phyloP scores from a whole-genome alignment of 257 asterid genomes.

The Orobanche coerulescens region DNA sequence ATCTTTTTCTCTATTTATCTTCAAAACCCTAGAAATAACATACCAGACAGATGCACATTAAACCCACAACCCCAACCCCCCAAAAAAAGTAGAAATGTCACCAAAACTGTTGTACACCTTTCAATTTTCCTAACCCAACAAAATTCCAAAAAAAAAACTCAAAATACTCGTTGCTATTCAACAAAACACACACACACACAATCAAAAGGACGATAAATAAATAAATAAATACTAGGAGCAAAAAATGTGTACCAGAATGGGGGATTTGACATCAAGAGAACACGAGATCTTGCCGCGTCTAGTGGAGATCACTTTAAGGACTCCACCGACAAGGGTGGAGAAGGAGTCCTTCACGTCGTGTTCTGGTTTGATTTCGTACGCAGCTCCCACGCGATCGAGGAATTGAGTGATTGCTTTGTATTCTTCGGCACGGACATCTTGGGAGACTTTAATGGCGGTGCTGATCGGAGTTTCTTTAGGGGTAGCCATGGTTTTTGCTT shows the following conservation, averaged over 20 bases:
- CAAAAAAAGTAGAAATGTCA: background rate
- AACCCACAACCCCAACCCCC: too few species aligned
- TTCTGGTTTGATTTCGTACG: slow-evolving; percentile 27
- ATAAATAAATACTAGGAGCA: background rate
- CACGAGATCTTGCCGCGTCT: slow-evolving; percentile 68
- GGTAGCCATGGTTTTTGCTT: slow-evolving; percentile 10
- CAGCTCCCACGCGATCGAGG: slow-evolving; percentile 23
- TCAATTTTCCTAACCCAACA: too few species aligned
- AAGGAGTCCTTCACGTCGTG: slow-evolving; percentile 45
- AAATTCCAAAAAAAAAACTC: too few species aligned
- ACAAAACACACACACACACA: too few species aligned
- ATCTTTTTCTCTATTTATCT: background rate
- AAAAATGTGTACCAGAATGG: slow-evolving; percentile 46
- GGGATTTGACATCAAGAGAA: slow-evolving; percentile 45
- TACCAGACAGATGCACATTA: background rate
- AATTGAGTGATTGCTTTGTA: slow-evolving; percentile 12
- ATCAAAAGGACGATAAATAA: background rate
- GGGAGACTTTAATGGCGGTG: slow-evolving; percentile 15
- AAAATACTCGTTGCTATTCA: too few species aligned
- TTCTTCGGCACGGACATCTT: slow-evolving; percentile 20
- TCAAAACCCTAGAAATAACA: background rate
- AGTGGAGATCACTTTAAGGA: slow-evolving; percentile 44
- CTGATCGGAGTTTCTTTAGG: slow-evolving; percentile 20
- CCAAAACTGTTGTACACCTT: background rate
- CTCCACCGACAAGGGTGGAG: slow-evolving; percentile 47